Conservation (phyloP, 192 early-diverging fungal genomes). For the Linnemannia hyalina region DNA sequence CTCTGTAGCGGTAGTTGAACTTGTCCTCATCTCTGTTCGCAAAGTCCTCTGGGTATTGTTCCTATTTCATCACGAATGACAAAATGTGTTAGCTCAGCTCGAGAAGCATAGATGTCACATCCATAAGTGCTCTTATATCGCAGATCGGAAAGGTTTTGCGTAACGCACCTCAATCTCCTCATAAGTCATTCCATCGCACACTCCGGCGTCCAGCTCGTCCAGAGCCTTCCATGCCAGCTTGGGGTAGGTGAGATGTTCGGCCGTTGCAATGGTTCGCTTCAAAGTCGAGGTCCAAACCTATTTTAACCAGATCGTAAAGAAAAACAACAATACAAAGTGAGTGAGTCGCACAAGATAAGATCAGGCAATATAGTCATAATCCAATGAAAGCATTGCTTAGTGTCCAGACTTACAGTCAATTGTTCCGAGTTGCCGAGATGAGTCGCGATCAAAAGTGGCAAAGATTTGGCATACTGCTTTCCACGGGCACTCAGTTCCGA, state of each 20-base stretch:
- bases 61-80: constrained; percentile 39
- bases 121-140: background rate
- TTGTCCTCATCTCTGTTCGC: constrained; percentile 97
- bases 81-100: background rate
- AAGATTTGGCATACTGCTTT: constrained; percentile 82
- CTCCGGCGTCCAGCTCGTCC: constrained; percentile 97
- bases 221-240: constrained; percentile 97
- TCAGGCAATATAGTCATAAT: background rate
- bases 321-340: background rate
- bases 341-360: constrained; percentile 4
- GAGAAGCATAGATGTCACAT: background rate
- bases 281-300: constrained; percentile 97
- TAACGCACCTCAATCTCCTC: constrained; percentile 91
- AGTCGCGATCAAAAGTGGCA: constrained; percentile 86
- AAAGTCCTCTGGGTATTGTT: constrained; percentile 94
- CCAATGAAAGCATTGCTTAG: background rate
- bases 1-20: constrained; percentile 89
- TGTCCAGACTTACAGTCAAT: constrained; percentile 69
- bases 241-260: constrained; percentile 81
- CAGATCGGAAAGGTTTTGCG: background rate
- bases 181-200: constrained; percentile 99
- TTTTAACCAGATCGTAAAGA: background rate
- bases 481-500: constrained; percentile 90
- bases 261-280: constrained; percentile 93
- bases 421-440: constrained; percentile 78